Evolutionary conservation across 139 green algal species (phyloP).

Genomic region (Haematococcus lacustris): DNA sequence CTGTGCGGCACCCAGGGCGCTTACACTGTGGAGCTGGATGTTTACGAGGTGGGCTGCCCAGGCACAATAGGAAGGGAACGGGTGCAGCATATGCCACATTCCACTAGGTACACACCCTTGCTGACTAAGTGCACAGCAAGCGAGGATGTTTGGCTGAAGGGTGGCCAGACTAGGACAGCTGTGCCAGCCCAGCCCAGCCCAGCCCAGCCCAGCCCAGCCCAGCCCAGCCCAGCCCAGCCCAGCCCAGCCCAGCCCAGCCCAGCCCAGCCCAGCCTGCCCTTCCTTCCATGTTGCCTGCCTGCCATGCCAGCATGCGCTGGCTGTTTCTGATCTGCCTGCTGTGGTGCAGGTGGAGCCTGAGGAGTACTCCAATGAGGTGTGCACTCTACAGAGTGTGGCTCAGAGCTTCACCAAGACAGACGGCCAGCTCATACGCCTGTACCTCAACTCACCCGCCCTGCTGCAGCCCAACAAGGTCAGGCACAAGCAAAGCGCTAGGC

Average conservation of each 20-base stretch:
- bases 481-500: no score
- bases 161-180: no score
- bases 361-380: conserved; percentile 29
- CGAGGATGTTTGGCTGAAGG: no score
- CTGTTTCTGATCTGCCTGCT: conserved; percentile 9
- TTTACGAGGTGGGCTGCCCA: conserved; percentile 50
- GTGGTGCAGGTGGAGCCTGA: conserved; percentile 32
- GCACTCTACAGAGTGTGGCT: conserved; percentile 23
- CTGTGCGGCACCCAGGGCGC: conserved; percentile 56
- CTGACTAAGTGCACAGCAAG: no score
- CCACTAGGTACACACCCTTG: no score
- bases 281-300: background rate
- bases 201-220: background rate
- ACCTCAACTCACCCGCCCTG: conserved; percentile 34
- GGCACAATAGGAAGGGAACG: no score
- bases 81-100: no score
- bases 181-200: no score
- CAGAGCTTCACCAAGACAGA: conserved; percentile 66
- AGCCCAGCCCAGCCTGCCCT: background rate
- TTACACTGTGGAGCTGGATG: conserved; percentile 57
- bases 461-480: conserved; percentile 22
- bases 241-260: no score
- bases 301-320: conserved; percentile 7
- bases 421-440: conserved; percentile 39
- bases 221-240: no score